Evolutionary conservation across 345 rosid genomes (phyloP).

Genomic region (Physaria fendleri): DNA sequence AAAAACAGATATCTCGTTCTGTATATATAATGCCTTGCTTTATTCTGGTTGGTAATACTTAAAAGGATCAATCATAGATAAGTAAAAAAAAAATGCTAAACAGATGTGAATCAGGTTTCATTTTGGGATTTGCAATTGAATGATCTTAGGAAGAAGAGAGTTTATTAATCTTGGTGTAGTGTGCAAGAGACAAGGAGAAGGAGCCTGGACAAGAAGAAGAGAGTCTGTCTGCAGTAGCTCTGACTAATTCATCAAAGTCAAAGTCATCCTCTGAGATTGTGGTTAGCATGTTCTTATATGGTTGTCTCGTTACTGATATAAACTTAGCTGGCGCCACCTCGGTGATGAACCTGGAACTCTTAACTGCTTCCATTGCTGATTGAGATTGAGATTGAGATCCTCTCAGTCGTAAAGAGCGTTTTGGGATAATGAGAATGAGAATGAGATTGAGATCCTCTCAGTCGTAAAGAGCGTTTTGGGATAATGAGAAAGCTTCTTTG

Average conservation of each 20-base stretch:
- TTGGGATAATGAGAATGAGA: constrained; percentile 12
- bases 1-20: no score
- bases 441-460: background rate
- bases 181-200: constrained; percentile 19
- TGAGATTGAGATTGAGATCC: constrained; percentile 8
- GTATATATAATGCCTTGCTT: no score
- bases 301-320: constrained; percentile 38
- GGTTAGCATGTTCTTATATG: constrained; percentile 33
- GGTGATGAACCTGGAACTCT: constrained; percentile 31
- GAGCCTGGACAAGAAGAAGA: constrained; percentile 22
- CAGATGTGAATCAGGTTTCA: background rate
- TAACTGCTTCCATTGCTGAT: constrained; percentile 21
- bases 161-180: constrained; percentile 14
- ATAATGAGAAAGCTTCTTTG: constrained; percentile 12
- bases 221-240: constrained; percentile 22
- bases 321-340: constrained; percentile 47
- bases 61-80: background rate
- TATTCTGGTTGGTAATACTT: background rate
- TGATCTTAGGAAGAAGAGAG: constrained; percentile 15
- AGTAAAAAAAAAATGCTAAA: background rate
- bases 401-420: constrained; percentile 17
- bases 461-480: background rate
- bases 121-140: background rate
- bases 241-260: constrained; percentile 24
- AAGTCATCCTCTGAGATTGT: constrained; percentile 48